phyloP scores from a whole-genome alignment of 202 grass and related monocot species.

The Cymbopogon flexuosus region DNA sequence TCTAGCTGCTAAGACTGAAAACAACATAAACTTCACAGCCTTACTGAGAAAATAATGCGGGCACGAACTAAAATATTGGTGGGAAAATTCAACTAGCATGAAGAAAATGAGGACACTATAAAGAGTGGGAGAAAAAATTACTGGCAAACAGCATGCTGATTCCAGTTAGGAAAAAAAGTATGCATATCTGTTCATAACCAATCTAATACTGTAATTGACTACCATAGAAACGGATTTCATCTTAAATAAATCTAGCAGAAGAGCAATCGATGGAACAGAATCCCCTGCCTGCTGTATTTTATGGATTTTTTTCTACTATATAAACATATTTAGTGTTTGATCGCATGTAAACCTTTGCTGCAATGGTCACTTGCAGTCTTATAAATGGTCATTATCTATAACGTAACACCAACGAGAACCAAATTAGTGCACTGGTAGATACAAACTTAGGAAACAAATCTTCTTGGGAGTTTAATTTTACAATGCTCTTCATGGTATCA shows the following conservation, averaged over 20 bases:
- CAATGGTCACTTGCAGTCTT: not conserved
- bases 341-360: not conserved
- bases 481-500: conserved; percentile 6
- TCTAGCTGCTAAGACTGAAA: not conserved
- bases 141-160: conserved; percentile 1
- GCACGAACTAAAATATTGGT: not conserved
- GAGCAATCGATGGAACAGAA: not conserved
- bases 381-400: not conserved
- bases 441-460: conserved; percentile 12
- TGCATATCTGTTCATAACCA: not conserved
- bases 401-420: conserved; percentile 14
- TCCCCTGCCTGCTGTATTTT: not conserved
- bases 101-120: not conserved
- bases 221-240: not conserved
- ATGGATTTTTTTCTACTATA: not conserved
- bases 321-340: not conserved
- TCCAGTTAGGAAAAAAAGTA: conserved; percentile 8
- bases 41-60: conserved; percentile 13
- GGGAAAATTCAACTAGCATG: not conserved
- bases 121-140: not conserved
- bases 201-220: not conserved
- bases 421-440: conserved; percentile 3
- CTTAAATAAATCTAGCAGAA: conserved; percentile 8
- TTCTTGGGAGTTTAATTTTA: not conserved
- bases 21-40: conserved; percentile 19